phyloP scores from a whole-genome alignment of 306 rosid genomes.

The Dryas alaskensis region DNA sequence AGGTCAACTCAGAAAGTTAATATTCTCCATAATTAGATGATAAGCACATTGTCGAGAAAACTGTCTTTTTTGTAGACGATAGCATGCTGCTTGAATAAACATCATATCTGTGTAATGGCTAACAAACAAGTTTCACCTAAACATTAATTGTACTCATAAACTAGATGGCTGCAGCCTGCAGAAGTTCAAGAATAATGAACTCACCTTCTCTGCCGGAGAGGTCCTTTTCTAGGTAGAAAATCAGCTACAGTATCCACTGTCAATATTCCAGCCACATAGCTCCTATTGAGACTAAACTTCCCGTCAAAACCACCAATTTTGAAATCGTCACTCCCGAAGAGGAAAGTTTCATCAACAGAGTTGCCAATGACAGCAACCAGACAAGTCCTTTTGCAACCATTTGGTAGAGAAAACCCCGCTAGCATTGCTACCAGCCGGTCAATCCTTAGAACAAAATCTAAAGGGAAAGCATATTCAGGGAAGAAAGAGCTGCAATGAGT shows the following conservation, averaged over 20 bases:
- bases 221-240: conserved; percentile 86
- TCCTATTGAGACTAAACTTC: conserved; percentile 74
- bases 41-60: neutral
- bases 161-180: neutral
- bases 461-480: conserved; percentile 82
- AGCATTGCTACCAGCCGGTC: conserved; percentile 87
- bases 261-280: conserved; percentile 88
- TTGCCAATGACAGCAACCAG: conserved; percentile 82
- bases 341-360: conserved; percentile 54
- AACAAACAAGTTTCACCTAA: neutral
- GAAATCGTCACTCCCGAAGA: conserved; percentile 62
- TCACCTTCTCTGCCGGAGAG: conserved; percentile 77
- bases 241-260: conserved; percentile 95
- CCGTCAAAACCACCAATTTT: conserved; percentile 70
- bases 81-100: neutral
- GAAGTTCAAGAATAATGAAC: conserved; percentile 12
- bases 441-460: conserved; percentile 78
- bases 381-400: conserved; percentile 76
- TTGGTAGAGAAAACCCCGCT: conserved; percentile 75
- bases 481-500: conserved; percentile 99
- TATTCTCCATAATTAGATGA: neutral
- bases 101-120: neutral
- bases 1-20: neutral
- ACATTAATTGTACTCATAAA: neutral
- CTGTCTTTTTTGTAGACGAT: neutral